These are phyloP conservation scores for Teratosphaeria destructans DNA, from an alignment of 2,329 filamentous ascomycete species.

Conservation along the genomic window DNA sequence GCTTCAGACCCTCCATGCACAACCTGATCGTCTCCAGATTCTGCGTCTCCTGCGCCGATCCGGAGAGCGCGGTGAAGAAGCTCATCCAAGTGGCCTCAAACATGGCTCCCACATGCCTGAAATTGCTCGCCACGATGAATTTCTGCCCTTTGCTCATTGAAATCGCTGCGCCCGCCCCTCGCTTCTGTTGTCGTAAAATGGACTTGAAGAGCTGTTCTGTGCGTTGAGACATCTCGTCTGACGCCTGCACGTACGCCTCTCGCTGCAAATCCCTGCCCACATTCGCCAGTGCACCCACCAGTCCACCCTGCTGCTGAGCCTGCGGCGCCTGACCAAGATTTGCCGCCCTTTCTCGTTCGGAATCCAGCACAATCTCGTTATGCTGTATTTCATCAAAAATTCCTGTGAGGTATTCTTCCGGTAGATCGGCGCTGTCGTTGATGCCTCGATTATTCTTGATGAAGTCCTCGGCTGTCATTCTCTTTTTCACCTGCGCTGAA, in stretches of 20 bases:
- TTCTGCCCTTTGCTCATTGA: slow-evolving; percentile 43
- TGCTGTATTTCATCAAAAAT: slow-evolving; percentile 88
- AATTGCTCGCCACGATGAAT: slow-evolving; percentile 88
- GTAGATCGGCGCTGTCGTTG: slow-evolving; percentile 89
- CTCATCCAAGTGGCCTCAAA: slow-evolving; percentile 99
- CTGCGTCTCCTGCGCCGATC: slow-evolving; percentile 84
- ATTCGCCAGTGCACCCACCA: slow-evolving; percentile 63
- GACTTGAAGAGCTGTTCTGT: slow-evolving; percentile 86
- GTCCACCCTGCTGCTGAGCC: slow-evolving; percentile 29
- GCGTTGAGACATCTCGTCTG: slow-evolving; percentile 80
- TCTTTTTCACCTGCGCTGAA: slow-evolving; percentile 71
- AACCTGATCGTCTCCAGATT: slow-evolving; percentile 86
- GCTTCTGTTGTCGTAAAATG: slow-evolving; percentile 78
- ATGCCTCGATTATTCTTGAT: slow-evolving; percentile 99
- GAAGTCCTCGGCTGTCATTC: slow-evolving; percentile 95
- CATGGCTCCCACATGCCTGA: slow-evolving; percentile 94
- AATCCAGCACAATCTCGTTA: slow-evolving; percentile 91
- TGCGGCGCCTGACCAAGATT: slow-evolving; percentile 58
- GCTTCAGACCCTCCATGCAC: slow-evolving; percentile 89
- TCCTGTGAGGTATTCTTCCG: slow-evolving; percentile 76
- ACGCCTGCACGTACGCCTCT: slow-evolving; percentile 89
- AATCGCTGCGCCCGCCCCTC: slow-evolving; percentile 57
- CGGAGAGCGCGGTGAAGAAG: slow-evolving; percentile 87
- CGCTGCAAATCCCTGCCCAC: slow-evolving; percentile 84
- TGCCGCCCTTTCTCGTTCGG: slow-evolving; percentile 80